phyloP scores from a whole-genome alignment of 176 grass and related monocot species.

The Eragrostis curvula region DNA sequence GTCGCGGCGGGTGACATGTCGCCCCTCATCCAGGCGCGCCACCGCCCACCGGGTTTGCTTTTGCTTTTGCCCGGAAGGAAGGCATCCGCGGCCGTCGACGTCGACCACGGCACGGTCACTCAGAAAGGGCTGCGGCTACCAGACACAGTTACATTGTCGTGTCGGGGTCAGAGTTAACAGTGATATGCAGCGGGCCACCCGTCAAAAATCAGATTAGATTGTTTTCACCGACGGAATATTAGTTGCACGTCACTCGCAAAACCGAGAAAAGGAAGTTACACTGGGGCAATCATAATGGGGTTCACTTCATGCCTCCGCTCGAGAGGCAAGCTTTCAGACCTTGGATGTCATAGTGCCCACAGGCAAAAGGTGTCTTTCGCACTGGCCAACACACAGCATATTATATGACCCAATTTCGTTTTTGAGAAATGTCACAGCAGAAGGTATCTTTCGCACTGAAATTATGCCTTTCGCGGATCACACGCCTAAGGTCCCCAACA shows the following conservation, averaged over 20 bases:
- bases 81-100: not conserved
- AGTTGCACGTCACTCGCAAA: not conserved
- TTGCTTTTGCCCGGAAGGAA: constrained; percentile 7
- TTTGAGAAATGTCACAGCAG: not conserved
- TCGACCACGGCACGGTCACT: not conserved
- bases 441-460: too few relatives aligned
- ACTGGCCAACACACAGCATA: not conserved
- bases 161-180: not conserved
- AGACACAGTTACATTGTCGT: not conserved
- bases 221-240: constrained; percentile 23
- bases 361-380: constrained; percentile 2
- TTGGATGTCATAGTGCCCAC: not conserved
- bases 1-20: not conserved
- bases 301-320: not conserved
- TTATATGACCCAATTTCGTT: not conserved
- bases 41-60: not conserved
- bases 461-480: too few relatives aligned
- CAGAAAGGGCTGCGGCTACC: not conserved
- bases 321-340: not conserved
- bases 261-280: not conserved
- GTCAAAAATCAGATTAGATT: not conserved
- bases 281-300: not conserved
- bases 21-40: not conserved
- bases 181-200: not conserved
- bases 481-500: too few relatives aligned